phyloP scores from a whole-genome alignment of 2,329 filamentous ascomycete species.

The Sporothrix brunneoviolacea region DNA sequence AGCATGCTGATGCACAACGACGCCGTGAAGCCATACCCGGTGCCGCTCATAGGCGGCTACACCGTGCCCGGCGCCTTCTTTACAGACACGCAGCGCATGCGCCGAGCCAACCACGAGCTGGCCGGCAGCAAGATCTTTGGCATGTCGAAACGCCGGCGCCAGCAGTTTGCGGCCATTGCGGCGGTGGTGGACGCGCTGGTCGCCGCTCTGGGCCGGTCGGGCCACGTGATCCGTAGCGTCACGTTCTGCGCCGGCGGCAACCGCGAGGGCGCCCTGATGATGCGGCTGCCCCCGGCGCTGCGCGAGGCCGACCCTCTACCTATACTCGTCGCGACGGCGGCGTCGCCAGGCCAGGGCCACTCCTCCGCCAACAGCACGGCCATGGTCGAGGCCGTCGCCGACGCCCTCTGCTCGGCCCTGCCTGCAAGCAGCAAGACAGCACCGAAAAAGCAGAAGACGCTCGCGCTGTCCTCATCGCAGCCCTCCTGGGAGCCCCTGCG shows the following conservation, averaged over 20 bases:
- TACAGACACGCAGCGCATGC: slow-evolving; percentile 44
- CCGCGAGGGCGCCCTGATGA: slow-evolving; percentile 73
- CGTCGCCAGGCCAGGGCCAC: not conserved
- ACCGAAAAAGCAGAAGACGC: no score
- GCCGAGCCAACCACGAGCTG: slow-evolving; percentile 41
- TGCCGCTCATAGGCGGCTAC: slow-evolving; percentile 77
- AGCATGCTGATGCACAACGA: slow-evolving; percentile 81
- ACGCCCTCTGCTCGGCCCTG: slow-evolving; percentile 35
- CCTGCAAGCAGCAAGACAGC: no score
- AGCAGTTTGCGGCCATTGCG: slow-evolving; percentile 77
- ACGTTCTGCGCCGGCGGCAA: slow-evolving; percentile 83
- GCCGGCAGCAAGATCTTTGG: slow-evolving; percentile 60
- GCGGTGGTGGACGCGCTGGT: slow-evolving; percentile 72
- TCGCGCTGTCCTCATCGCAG: not conserved
- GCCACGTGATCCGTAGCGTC: slow-evolving; percentile 59
- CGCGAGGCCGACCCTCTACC: slow-evolving; percentile 60
- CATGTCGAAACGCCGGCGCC: slow-evolving; percentile 70
- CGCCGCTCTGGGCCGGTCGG: slow-evolving; percentile 41
- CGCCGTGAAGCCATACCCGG: slow-evolving; percentile 68
- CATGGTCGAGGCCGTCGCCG: slow-evolving; percentile 32
- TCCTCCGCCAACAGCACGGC: not conserved
- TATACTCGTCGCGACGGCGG: slow-evolving; percentile 20
- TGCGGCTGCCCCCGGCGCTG: slow-evolving; percentile 53
- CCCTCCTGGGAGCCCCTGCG: not conserved
- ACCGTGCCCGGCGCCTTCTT: slow-evolving; percentile 58